Base-by-base conservation (phyloP, 805 yeast species). In the Saturnispora galanensis region DNA sequence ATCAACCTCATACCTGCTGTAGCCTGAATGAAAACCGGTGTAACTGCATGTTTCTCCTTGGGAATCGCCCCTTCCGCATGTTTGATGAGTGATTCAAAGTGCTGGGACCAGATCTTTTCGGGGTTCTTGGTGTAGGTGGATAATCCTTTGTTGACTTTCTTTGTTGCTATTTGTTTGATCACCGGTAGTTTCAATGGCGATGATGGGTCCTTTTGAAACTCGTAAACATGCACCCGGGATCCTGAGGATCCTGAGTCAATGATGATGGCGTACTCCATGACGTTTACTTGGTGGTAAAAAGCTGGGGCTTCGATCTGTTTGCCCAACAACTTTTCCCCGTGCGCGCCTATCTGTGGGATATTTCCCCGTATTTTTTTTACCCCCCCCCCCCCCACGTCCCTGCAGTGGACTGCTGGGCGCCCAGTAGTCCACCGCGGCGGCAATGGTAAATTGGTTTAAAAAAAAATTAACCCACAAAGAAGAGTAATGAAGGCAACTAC, bases 191-290 rank as follows among this genome's bases (percentile, higher is more conserved):
- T 37, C 15, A 31, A 11, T 0, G 61, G 58, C 3, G 60, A 44
- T 1, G 18, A 12, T 1, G 64, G 49, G 28, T 56, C 53, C 15
- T 57, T 59, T 11, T 73, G 72, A 96, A 96, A 90, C 48, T 73
- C 70, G 59, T 85, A 90, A 10, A 90, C 75, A 60, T 86, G 89
- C 12, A 84, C 71, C 43, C 98, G 69, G 4, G 97, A 87, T 1
- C 98, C 98, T 0, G 95, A 84, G 1, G 97, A 88, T 1, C 98
- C 98, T 0, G 97, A 87, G 62, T 90, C 98, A 3, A 90, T 74
- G 12, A 90, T 94, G 29, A 93, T 81, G 26, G 96, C 97, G 67
- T 85, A 89, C 41, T 70, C 56, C 8, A 39, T 17, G 26, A 21
- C 8, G 8, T 21, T 21, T 2, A 21, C 8, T 21, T 21, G 6